A percentile compares a stretch with the other conserved stretches of the same genome.
Conservation (phyloP, 192 early-diverging fungal genomes). For the Umbelopsis sp. region DNA sequence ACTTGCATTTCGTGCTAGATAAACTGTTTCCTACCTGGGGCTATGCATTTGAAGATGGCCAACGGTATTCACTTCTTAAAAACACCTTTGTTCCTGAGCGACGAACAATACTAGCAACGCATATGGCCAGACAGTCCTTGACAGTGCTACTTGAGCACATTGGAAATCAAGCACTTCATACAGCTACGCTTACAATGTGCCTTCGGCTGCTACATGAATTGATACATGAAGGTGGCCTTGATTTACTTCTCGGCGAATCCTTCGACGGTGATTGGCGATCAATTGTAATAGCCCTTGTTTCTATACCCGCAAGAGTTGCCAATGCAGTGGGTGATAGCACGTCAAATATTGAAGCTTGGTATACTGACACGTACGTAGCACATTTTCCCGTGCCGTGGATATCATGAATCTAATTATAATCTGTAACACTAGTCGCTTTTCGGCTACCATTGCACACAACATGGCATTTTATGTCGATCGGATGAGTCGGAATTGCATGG, state of each 20-base stretch:
- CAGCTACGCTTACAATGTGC: neutral
- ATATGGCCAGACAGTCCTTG: neutral
- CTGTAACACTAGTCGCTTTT: neutral
- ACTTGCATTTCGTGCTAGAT: conserved; percentile 10
- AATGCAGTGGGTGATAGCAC: neutral
- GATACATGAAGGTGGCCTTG: neutral
- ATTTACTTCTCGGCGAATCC: neutral
- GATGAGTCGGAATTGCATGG: neutral
- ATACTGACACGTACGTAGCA: conserved; percentile 14
- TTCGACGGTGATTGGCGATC: neutral
- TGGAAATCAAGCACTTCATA: neutral
- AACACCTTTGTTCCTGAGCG: neutral
- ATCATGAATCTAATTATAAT: neutral
- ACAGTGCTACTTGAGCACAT: neutral
- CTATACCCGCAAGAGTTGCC: conserved; percentile 13
- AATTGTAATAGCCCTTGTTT: neutral
- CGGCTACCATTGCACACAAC: neutral
- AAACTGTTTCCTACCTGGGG: conserved; percentile 1
- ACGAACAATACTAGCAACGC: neutral
- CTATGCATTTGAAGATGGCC: conserved; percentile 15
- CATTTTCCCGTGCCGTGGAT: neutral
- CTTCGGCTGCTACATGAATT: neutral
- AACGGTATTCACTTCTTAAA: neutral
- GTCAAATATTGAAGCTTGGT: conserved; percentile 4
- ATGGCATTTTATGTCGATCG: neutral